phyloP scores from a whole-genome alignment of 2,329 filamentous ascomycete genomes.

The Escovopsis sp. region DNA sequence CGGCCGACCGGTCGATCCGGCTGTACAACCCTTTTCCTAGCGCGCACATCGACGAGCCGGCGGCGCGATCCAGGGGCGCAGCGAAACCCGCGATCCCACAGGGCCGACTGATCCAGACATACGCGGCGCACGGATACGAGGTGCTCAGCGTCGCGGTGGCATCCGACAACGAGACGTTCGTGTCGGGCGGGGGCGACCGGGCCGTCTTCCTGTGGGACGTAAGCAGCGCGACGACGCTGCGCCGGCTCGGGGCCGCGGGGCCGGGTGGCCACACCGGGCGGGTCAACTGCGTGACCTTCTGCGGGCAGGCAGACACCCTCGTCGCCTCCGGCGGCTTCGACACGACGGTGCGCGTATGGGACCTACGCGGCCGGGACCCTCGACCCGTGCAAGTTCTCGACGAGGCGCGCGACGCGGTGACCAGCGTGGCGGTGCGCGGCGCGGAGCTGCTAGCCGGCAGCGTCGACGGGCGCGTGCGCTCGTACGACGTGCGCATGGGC shows the following conservation, averaged over 20 bases:
- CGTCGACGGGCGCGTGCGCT: constrained; percentile 68
- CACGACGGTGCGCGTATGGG: constrained; percentile 63
- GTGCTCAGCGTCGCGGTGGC: constrained; percentile 68
- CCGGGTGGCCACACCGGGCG: constrained; percentile 54
- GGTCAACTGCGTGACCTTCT: constrained; percentile 68
- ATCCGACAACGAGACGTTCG: constrained; percentile 68
- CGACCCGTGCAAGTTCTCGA: constrained; percentile 57
- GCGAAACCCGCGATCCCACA: constrained; percentile 20
- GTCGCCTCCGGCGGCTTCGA: constrained; percentile 63
- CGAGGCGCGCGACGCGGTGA: constrained; percentile 59
- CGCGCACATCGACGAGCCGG: constrained; percentile 17
- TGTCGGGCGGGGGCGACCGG: constrained; percentile 79
- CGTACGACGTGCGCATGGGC: constrained; percentile 73
- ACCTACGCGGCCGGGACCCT: constrained; percentile 35
- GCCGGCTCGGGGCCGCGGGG: constrained; percentile 50
- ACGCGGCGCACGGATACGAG: constrained; percentile 81
- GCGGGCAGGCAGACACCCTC: constrained; percentile 57
- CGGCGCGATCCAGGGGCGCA: constrained; percentile 10
- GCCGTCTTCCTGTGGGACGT: constrained; percentile 93
- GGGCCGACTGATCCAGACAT: constrained; percentile 66
- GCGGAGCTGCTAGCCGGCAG: constrained; percentile 56
- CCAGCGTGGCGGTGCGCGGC: constrained; percentile 29
- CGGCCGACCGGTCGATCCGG: constrained; percentile 68
- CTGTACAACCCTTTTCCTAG: constrained; percentile 64
- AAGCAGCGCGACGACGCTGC: constrained; percentile 56